These are phyloP conservation scores for Backusella circina DNA, from an alignment of 192 early-diverging fungal species.

Conservation along the genomic window DNA sequence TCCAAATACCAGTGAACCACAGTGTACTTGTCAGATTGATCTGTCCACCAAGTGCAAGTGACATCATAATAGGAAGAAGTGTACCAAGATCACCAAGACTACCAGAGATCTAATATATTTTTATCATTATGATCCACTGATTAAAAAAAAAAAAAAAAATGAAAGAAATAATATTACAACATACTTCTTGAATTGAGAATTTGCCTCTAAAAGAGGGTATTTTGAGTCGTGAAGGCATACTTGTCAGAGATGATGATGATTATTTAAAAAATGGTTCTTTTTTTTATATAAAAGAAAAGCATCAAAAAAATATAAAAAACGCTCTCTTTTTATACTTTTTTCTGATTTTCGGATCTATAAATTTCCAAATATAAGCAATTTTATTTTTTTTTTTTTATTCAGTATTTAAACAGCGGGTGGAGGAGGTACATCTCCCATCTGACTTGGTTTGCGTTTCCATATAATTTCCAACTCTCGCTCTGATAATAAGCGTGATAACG, in stretches of 20 bases:
- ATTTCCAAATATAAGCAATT: background rate
- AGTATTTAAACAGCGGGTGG: background rate
- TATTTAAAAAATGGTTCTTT: background rate
- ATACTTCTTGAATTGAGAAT: conserved; percentile 20
- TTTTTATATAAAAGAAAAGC: background rate
- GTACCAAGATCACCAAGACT: conserved; percentile 34
- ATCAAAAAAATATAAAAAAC: background rate
- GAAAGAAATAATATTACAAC: too few relatives aligned
- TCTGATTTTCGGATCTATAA: background rate
- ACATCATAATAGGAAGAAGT: conserved; percentile 79
- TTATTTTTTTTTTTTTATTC: background rate
- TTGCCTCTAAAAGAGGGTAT: conserved; percentile 1
- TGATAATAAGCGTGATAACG: conserved; percentile 30
- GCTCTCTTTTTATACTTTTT: background rate
- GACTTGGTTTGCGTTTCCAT: conserved; percentile 38
- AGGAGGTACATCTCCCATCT: conserved; percentile 2
- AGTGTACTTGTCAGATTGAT: conserved; percentile 74
- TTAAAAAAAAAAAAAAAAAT: too few relatives aligned
- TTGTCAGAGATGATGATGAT: too few relatives aligned
- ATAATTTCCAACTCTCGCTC: conserved; percentile 36
- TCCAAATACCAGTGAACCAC: conserved; percentile 87
- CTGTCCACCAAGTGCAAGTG: conserved; percentile 68
- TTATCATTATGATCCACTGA: background rate
- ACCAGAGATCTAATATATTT: too few relatives aligned
- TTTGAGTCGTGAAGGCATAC: background rate